These are phyloP conservation scores for Ogataea chonburiensis DNA, from an alignment of 805 yeast species.

Conservation along the genomic window DNA sequence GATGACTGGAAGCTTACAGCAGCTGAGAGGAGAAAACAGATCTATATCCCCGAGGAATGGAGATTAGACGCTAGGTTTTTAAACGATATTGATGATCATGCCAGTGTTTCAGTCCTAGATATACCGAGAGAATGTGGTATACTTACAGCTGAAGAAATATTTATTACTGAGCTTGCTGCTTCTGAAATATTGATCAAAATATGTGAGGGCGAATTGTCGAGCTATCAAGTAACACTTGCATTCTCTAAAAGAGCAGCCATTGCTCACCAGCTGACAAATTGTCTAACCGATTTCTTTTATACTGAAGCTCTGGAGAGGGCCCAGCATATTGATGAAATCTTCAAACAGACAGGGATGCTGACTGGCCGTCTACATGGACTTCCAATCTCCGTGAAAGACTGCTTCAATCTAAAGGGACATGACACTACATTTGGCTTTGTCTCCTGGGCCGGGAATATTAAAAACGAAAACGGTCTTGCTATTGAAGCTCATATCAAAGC, in stretches of 20 bases:
- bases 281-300: constrained; percentile 27
- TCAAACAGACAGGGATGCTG: constrained; percentile 15
- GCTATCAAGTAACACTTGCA: constrained; percentile 23
- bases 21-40: constrained; percentile 6
- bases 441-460: constrained; percentile 12
- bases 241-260: constrained; percentile 33
- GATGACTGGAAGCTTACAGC: constrained; percentile 9
- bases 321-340: constrained; percentile 21
- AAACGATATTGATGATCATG: constrained; percentile 5
- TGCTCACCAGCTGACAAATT: constrained; percentile 29
- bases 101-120: constrained; percentile 12
- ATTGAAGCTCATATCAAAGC: constrained; percentile 14
- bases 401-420: constrained; percentile 39
- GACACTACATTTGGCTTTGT: constrained; percentile 24
- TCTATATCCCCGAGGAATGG: constrained; percentile 21
- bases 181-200: constrained; percentile 12
- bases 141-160: constrained; percentile 13
- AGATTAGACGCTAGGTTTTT: constrained; percentile 5
- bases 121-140: constrained; percentile 15
- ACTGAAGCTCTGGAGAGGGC: constrained; percentile 27
- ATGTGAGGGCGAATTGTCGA: constrained; percentile 17
- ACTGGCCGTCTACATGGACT: constrained; percentile 29
- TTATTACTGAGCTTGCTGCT: constrained; percentile 19
- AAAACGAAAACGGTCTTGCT: constrained; percentile 21
- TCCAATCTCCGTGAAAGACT: constrained; percentile 56